Evolutionary conservation across 2,329 filamentous ascomycete genomes (phyloP), one percentile per base, ranked within the genome.

Genomic region (Bipolaris cookei): DNA sequence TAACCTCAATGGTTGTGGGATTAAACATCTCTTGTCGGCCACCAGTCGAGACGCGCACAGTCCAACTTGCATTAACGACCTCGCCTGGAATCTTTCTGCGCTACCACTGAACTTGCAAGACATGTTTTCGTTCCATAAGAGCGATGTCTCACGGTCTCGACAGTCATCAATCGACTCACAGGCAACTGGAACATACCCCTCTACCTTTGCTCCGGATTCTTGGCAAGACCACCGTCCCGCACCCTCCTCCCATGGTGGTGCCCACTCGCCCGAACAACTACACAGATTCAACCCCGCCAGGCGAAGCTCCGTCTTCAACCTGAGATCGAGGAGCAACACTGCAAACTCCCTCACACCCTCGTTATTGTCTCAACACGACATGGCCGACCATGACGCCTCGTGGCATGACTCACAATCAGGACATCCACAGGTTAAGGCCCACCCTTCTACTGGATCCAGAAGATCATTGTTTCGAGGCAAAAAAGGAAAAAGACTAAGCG

Each of bases 111-210:
- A 55, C 54, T 50, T 10, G 50, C 45, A 61, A 62, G 60, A 66
- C 30, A 76, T 77, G 75, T 76, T 76, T 61, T 58, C 67, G 28
- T 76, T 74, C 47, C 72, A 76, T 68, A 76, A 75, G 58, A 72
- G 54, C 62, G 71, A 70, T 54, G 58, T 63, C 6, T 63, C 69
- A 34, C 68, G 62, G 54, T 76, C 72, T 25, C 69, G 68, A 52
- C 72, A 73, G 53, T 73, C 72, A 35, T 76, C 72, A 28, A 56
- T 72, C 58, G 74, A 77, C 54, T 70, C 66, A 44, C 62, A 64
- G 54, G 62, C 66, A 41, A 62, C 62, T 41, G 65, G 64, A 52
- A 62, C 57, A 20, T 64, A 64, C 21, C 60, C 58, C 32, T 53
- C 68, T 18, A 62, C 62, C 41, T 68, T 72, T 38, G 57, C 56